Evolutionary conservation across 1,284 basidiomycete genomes (phyloP).

Genomic region (Malassezia cuniculi): DNA sequence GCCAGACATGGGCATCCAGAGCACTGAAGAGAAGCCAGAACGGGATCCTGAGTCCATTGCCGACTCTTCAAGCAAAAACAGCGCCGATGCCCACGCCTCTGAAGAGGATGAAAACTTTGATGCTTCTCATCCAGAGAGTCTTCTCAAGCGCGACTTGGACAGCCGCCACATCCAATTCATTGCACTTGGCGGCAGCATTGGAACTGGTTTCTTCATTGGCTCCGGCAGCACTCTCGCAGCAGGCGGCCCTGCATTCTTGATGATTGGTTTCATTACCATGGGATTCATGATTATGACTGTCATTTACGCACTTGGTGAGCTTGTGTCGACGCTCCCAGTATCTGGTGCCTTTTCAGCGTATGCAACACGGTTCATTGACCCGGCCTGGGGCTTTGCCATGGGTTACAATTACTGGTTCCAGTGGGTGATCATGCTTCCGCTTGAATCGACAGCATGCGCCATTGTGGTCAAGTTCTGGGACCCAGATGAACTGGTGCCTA

Average conservation of each 20-base stretch:
- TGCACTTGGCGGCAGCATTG: constrained; percentile 35
- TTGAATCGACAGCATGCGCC: constrained; percentile 32
- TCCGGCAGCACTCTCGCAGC: constrained; percentile 52
- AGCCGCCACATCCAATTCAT: constrained; percentile 32
- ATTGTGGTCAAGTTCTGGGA: constrained; percentile 39
- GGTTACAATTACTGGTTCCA: constrained; percentile 55
- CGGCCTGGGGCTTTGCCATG: constrained; percentile 55
- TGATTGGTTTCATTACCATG: constrained; percentile 45
- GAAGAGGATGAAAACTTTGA: no score
- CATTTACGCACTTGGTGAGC: constrained; percentile 48
- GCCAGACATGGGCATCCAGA: no score
- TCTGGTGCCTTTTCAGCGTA: constrained; percentile 64
- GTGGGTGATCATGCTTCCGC: constrained; percentile 38
- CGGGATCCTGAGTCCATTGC: no score
- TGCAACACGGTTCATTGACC: constrained; percentile 65
- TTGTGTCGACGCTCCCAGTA: constrained; percentile 51
- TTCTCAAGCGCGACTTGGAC: constrained; percentile 13
- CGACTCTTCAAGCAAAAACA: no score
- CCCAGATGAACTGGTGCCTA: constrained; percentile 17
- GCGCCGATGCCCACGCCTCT: no score
- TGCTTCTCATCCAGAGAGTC: no score
- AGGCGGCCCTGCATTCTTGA: constrained; percentile 48
- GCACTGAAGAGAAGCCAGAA: no score
- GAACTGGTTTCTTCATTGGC: constrained; percentile 55
- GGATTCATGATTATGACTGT: constrained; percentile 32